Evolutionary conservation across 345 rosid genomes (phyloP).

Genomic region (Brassica napus): DNA sequence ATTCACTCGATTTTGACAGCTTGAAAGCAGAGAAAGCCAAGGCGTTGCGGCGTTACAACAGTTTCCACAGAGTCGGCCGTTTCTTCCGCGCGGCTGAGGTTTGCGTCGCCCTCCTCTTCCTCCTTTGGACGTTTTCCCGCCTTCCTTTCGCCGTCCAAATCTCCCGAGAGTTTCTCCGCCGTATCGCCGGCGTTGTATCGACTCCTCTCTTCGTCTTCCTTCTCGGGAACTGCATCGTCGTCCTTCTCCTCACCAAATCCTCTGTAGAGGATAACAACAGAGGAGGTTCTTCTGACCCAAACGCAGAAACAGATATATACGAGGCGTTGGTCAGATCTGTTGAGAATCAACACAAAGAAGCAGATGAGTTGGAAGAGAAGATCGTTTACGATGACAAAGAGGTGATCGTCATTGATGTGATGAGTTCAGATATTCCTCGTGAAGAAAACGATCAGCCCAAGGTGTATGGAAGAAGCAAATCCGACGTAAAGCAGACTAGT

Average conservation of each 20-base stretch:
- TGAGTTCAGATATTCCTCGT: not conserved
- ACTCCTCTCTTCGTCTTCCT: constrained; percentile 66
- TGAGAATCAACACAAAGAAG: not conserved
- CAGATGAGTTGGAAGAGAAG: not conserved
- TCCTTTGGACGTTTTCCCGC: constrained; percentile 51
- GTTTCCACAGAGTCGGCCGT: constrained; percentile 40
- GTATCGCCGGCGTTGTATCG: constrained; percentile 42
- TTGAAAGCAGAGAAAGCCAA: constrained; percentile 51
- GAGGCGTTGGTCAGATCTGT: constrained; percentile 43
- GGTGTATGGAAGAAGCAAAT: constrained; percentile 44
- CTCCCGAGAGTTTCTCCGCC: constrained; percentile 49
- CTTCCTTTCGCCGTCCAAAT: constrained; percentile 55
- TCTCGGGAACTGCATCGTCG: constrained; percentile 60
- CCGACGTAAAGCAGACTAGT: constrained; percentile 36
- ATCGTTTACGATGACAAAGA: constrained; percentile 54
- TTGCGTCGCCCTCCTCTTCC: constrained; percentile 45
- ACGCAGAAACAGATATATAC: constrained; percentile 40
- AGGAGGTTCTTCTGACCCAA: constrained; percentile 20
- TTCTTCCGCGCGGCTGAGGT: constrained; percentile 55
- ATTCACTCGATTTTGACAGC: constrained; percentile 36
- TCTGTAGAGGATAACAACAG: constrained; percentile 30
- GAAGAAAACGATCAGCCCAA: constrained; percentile 7
- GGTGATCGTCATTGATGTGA: constrained; percentile 47
- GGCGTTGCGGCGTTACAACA: constrained; percentile 41
- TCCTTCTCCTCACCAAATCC: constrained; percentile 57